phyloP scores from a whole-genome alignment of 345 rosid genomes.

The Aethionema arabicum region DNA sequence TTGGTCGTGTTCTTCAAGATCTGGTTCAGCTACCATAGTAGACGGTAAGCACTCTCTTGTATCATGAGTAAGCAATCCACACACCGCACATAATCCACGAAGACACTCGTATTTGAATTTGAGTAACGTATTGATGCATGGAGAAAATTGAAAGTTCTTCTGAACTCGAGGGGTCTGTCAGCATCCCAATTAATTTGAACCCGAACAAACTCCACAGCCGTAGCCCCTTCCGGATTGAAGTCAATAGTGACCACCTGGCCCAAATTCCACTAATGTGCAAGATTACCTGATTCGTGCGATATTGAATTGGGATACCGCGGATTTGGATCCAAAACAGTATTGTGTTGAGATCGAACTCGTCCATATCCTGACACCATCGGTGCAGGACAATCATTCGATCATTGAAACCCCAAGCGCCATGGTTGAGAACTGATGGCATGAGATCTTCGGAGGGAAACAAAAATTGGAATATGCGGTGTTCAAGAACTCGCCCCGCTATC shows the following conservation, averaged over 20 bases:
- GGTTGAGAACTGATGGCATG: not conserved
- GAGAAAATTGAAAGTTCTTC: not conserved
- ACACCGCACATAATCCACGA: not conserved
- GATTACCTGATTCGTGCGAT: not conserved
- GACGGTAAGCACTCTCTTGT: not conserved
- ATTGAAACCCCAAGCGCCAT: not conserved
- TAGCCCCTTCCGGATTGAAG: not conserved
- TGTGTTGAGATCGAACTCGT: not conserved
- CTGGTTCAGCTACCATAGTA: not conserved
- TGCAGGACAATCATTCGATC: not conserved
- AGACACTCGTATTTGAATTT: not conserved
- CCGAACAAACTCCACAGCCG: not conserved
- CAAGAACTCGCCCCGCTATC: not conserved
- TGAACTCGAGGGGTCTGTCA: not conserved
- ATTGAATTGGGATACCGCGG: not conserved
- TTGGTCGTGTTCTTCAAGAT: not conserved
- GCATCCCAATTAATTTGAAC: not conserved
- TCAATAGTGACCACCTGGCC: not conserved
- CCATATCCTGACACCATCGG: not conserved
- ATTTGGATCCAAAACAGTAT: not conserved
- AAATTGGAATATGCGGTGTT: not conserved
- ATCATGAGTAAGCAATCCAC: not conserved
- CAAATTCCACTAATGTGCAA: not conserved
- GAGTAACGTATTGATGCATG: not conserved
- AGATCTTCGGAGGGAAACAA: not conserved